Base-by-base conservation (phyloP, 352 stramenopile species). In the Blastocystis sp. region DNA sequence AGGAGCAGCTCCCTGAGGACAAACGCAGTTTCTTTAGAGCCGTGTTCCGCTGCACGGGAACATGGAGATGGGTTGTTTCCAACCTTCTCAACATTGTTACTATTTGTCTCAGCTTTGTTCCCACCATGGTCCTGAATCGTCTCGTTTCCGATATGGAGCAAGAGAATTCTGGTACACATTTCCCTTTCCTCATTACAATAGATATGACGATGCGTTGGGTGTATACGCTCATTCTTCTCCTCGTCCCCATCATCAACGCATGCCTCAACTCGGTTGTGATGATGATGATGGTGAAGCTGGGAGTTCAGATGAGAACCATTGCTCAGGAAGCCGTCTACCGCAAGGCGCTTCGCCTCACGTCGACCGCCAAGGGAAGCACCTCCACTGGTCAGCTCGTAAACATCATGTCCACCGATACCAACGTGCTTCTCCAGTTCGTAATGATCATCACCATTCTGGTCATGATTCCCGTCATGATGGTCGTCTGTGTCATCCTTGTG, bases 321-420 rank as follows among this genome's bases (percentile, higher is more conserved):
- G 75, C 54, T 38, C 53, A 40, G 8, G 75, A 85, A 9, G 87
- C 88, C n/a, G 89, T 92, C 34, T 92, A 92, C 85, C 88, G 87
- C 38, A 92, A 92, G 53, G 87, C 88, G 29, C 69, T 92, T 21
- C 77, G 84, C 2, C 73, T 92, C 8, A 88, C 78, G 3, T 87
- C 88, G 4, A 72, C 78, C 9, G 87, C 89, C 6, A 86, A 88
- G 34, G 73, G 89, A 48, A 81, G 57, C 18, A 88, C 54, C 29
- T 81, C 51, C 0, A 76, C 86, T 1, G 87, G 88, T 24, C 34
- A 86, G 40, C 51, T 89, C 4, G 61, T 88, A 24, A 89, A 89
- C 46, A 69, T 85, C 14, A 85, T 85, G 75, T 59, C 34, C 29
- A 85, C 48, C 21, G 75, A 85, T 36, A 67, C 75, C 1, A 72